These are phyloP conservation scores for Bacidia gigantensis DNA, from an alignment of 495 filamentous ascomycete genomes.

Conservation along the genomic window DNA sequence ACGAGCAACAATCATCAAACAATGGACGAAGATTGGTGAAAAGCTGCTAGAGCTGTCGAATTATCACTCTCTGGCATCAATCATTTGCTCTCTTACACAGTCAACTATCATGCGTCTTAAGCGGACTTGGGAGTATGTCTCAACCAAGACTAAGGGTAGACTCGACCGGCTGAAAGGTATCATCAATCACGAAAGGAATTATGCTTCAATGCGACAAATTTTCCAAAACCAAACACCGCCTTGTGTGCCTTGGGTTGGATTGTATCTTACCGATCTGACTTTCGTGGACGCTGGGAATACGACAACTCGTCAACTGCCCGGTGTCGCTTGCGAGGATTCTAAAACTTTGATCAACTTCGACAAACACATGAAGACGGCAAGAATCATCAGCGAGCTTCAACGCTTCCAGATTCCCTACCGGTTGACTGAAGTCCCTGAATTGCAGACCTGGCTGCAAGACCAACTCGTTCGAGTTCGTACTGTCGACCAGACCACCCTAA, in stretches of 20 bases:
- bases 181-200: conserved; percentile 82
- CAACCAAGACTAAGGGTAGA: conserved; percentile 66
- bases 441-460: conserved; percentile 86
- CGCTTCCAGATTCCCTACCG: conserved; percentile 95
- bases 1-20: conserved; percentile 81
- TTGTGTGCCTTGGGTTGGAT: conserved; percentile 92
- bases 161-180: conserved; percentile 65
- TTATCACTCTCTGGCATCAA: conserved; percentile 93
- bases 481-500: conserved; percentile 63
- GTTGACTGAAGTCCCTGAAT: conserved; percentile 68
- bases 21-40: conserved; percentile 93
- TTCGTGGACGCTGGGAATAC: conserved; percentile 88
- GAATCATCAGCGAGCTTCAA: conserved; percentile 89
- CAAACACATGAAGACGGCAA: conserved; percentile 88
- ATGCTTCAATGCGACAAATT: conserved; percentile 74
- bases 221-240: conserved; percentile 82
- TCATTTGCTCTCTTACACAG: conserved; percentile 83
- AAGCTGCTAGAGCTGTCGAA: conserved; percentile 83
- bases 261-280: conserved; percentile 74
- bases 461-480: conserved; percentile 72
- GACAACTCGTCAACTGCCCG: conserved; percentile 36
- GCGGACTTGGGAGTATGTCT: conserved; percentile 86
- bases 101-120: conserved; percentile 85
- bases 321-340: conserved; percentile 35
- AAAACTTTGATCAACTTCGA: conserved; percentile 92